A percentile compares a stretch with the other conserved stretches of the same genome.
phyloP scores from a whole-genome alignment of 768 basidiomycete species.

The Pluteus cervinus region DNA sequence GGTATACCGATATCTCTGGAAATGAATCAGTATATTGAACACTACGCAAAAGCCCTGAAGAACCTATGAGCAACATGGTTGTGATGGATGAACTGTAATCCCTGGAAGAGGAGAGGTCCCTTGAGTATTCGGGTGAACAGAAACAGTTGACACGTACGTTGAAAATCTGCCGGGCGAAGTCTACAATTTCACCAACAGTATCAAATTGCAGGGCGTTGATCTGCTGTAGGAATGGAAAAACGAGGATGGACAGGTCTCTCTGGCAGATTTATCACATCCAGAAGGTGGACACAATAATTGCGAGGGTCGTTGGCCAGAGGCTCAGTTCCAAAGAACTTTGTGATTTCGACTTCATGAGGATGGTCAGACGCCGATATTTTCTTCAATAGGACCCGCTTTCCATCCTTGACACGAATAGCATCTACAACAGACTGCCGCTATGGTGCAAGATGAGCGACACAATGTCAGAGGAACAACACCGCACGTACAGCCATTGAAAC shows the following conservation, averaged over 20 bases:
- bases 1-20: slow-evolving; percentile 20
- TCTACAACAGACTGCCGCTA: no score
- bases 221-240: slow-evolving; percentile 21
- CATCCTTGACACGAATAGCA: slow-evolving; percentile 25
- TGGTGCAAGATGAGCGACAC: no score
- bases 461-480: no score
- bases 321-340: slow-evolving; percentile 15
- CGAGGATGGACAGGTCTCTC: slow-evolving; percentile 14
- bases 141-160: slow-evolving; percentile 10
- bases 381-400: slow-evolving; percentile 20
- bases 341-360: slow-evolving; percentile 24
- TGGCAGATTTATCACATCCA: slow-evolving; percentile 15
- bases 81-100: slow-evolving; percentile 26
- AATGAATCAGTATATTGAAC: neutral
- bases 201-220: slow-evolving; percentile 17
- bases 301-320: slow-evolving; percentile 11
- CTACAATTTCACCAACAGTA: slow-evolving; percentile 26
- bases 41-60: neutral
- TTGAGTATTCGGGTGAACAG: neutral
- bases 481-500: no score
- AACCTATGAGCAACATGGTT: slow-evolving; percentile 25
- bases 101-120: slow-evolving; percentile 11
- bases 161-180: slow-evolving; percentile 21
- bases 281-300: slow-evolving; percentile 31
- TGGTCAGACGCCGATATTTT: slow-evolving; percentile 20